phyloP scores from a whole-genome alignment of 202 grass and related monocot species.

The Zizania palustris region DNA sequence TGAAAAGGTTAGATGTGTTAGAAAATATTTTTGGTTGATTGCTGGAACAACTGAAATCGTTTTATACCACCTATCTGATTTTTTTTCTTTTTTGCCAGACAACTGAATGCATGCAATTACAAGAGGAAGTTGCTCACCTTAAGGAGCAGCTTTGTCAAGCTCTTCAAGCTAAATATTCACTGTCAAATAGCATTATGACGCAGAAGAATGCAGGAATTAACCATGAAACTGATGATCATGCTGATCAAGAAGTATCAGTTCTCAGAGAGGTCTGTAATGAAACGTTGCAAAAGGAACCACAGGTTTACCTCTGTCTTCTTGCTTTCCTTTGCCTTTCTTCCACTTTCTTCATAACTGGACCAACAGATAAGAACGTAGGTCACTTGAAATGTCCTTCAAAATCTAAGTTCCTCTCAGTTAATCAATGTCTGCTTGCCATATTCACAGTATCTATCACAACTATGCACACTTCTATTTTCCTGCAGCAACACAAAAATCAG shows the following conservation, averaged over 20 bases:
- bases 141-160: slow-evolving; percentile 77
- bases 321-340: slow-evolving; percentile 4
- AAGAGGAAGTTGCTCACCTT: slow-evolving; percentile 66
- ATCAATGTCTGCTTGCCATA: neutral
- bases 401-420: neutral
- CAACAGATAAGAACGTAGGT: slow-evolving; percentile 3
- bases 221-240: slow-evolving; percentile 42
- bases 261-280: slow-evolving; percentile 49
- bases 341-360: slow-evolving; percentile 32
- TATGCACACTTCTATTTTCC: slow-evolving; percentile 16
- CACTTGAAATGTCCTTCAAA: neutral
- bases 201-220: slow-evolving; percentile 45
- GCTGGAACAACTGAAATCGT: neutral
- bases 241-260: slow-evolving; percentile 50
- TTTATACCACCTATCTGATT: slow-evolving; percentile 30
- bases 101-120: slow-evolving; percentile 74
- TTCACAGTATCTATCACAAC: neutral
- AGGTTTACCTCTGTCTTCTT: slow-evolving; percentile 45
- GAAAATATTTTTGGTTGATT: slow-evolving; percentile 35
- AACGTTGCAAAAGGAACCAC: slow-evolving; percentile 46
- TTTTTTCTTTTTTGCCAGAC: slow-evolving; percentile 56
- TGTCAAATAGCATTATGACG: slow-evolving; percentile 45
- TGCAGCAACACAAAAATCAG: slow-evolving; percentile 11
- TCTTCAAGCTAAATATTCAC: slow-evolving; percentile 57
- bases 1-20: slow-evolving; percentile 64